Evolutionary conservation across 1,284 basidiomycete genomes (phyloP).

Genomic region (Cutaneotrichosporon sp.): DNA sequence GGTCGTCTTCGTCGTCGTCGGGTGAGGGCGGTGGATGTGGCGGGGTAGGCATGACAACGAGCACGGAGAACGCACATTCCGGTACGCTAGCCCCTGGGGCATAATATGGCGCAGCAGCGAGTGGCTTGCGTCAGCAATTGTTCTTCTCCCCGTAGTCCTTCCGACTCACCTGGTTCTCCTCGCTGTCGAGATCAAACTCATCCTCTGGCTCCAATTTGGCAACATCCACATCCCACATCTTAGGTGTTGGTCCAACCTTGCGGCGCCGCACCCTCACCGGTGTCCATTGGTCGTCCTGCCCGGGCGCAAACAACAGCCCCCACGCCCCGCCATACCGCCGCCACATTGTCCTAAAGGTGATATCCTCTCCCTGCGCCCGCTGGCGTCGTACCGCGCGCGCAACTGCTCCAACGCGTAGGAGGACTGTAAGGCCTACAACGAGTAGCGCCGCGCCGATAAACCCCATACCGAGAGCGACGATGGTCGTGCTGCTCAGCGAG

Average conservation of each 20-base stretch:
- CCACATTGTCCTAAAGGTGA: slow-evolving; percentile 28
- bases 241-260: background rate
- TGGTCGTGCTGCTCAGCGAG: slow-evolving; percentile 19
- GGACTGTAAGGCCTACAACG: slow-evolving; percentile 15
- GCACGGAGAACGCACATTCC: slow-evolving; percentile 16
- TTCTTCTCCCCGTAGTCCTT: background rate
- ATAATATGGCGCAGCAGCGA: slow-evolving; percentile 7
- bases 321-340: slow-evolving; percentile 25
- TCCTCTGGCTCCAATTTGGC: slow-evolving; percentile 7
- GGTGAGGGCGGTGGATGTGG: background rate
- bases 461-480: slow-evolving; percentile 32
- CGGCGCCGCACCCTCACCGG: background rate
- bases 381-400: slow-evolving; percentile 5
- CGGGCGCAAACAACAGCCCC: slow-evolving; percentile 19
- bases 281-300: background rate
- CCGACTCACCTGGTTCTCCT: slow-evolving; percentile 13
- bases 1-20: slow-evolving; percentile 12
- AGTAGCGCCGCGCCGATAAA: slow-evolving; percentile 29
- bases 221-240: slow-evolving; percentile 21
- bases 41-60: slow-evolving; percentile 18
- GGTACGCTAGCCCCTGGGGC: slow-evolving; percentile 1
- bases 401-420: slow-evolving; percentile 19
- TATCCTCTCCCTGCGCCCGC: slow-evolving; percentile 1
- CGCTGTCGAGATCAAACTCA: slow-evolving; percentile 11
- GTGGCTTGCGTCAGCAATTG: slow-evolving; percentile 13